A percentile compares a stretch with the other conserved stretches of the same genome.
Conservation (phyloP, 805 yeast genomes). For the Wickerhamiella hasegawae region DNA sequence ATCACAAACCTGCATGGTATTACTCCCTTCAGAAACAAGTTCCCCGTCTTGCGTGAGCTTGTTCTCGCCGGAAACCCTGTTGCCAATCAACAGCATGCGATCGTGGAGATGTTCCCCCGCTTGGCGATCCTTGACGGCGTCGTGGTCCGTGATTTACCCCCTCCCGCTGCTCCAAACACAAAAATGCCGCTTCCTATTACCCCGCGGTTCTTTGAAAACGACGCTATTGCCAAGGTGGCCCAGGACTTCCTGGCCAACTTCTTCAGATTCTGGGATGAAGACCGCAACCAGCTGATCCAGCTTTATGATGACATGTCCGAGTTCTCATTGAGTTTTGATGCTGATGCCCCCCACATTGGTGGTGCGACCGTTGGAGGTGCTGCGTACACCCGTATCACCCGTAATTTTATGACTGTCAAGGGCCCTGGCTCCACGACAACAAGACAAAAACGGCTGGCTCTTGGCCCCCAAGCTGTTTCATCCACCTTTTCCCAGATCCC, state of each 20-base stretch:
- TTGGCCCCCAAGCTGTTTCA: conserved; percentile 54
- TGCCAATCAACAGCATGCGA: conserved; percentile 31
- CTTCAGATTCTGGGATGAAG: conserved; percentile 66
- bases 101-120: conserved; percentile 64
- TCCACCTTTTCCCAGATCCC: conserved; percentile 56
- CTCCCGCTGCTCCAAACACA: conserved; percentile 8
- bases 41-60: conserved; percentile 57
- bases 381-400: conserved; percentile 6
- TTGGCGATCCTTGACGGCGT: conserved; percentile 65
- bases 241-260: conserved; percentile 67
- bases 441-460: conserved; percentile 32
- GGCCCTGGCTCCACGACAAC: conserved; percentile 32
- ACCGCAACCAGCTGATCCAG: conserved; percentile 50
- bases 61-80: conserved; percentile 71
- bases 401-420: conserved; percentile 51
- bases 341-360: conserved; percentile 40
- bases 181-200: conserved; percentile 26
- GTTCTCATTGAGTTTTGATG: conserved; percentile 67
- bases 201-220: conserved; percentile 69
- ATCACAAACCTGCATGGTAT: conserved; percentile 42
- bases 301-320: conserved; percentile 73
- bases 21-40: conserved; percentile 65
- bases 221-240: conserved; percentile 50
- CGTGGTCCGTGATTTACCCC: conserved; percentile 45
- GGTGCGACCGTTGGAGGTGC: background rate